These are phyloP conservation scores for Panus rudis DNA, from an alignment of 768 basidiomycete genomes.

Conservation along the genomic window DNA sequence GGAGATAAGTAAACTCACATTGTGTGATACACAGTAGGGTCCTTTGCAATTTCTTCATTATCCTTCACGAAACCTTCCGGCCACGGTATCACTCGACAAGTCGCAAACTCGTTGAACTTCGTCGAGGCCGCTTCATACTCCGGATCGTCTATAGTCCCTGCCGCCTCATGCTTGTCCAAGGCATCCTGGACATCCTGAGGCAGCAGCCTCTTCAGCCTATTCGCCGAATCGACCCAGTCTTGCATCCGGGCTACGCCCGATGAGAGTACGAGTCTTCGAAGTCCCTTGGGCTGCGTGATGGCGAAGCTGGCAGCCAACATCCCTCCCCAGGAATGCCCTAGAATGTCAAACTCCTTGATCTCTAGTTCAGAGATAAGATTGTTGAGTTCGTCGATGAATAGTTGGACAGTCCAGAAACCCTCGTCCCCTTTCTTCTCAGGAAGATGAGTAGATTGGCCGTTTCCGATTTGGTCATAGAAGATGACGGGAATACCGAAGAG, in stretches of 20 bases:
- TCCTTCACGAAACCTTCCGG: conserved; percentile 31
- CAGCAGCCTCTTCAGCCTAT: conserved; percentile 26
- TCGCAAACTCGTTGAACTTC: conserved; percentile 34
- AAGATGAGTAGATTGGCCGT: conserved; percentile 37
- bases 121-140: conserved; percentile 40
- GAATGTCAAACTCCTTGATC: conserved; percentile 35
- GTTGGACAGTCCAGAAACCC: conserved; percentile 37
- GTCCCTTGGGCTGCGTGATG: conserved; percentile 34
- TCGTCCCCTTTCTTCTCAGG: conserved; percentile 24
- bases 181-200: conserved; percentile 30
- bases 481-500: conserved; percentile 32
- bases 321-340: conserved; percentile 56
- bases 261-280: conserved; percentile 37
- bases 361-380: conserved; percentile 38
- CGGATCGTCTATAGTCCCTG: conserved; percentile 32
- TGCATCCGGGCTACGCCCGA: conserved; percentile 36
- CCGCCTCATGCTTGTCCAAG: conserved; percentile 33
- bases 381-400: conserved; percentile 49
- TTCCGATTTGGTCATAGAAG: conserved; percentile 48
- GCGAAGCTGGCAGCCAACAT: conserved; percentile 40
- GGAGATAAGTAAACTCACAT: conserved; percentile 29
- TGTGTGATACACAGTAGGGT: conserved; percentile 40
- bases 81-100: conserved; percentile 39
- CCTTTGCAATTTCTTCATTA: conserved; percentile 31
- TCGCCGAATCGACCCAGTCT: conserved; percentile 31